Conservation (phyloP, 2,329 filamentous ascomycete species). For the Colletotrichum echinochloae region DNA sequence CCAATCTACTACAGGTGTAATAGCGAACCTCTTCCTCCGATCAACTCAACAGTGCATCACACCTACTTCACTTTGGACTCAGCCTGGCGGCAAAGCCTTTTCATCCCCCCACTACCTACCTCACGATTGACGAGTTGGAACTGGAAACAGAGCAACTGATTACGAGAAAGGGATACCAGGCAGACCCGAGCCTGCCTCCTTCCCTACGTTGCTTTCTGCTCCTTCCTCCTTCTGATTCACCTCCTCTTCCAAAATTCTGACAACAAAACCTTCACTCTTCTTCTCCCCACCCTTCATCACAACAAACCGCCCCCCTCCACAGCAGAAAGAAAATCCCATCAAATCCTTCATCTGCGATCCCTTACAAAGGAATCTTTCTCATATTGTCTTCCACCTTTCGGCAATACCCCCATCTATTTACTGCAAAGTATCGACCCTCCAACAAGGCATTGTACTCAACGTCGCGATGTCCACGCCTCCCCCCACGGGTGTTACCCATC, state of each 20-base stretch:
- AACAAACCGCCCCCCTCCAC: constrained; percentile 21
- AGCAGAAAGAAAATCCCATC: constrained; percentile 14
- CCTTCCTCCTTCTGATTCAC: constrained; percentile 10
- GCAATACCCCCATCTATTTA: constrained; percentile 32
- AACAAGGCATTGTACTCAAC: constrained; percentile 10
- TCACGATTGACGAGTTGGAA: neutral
- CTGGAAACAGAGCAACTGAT: neutral
- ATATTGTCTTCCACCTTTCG: constrained; percentile 37
- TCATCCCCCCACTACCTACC: neutral
- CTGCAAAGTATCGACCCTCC: constrained; percentile 30
- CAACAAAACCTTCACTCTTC: constrained; percentile 15
- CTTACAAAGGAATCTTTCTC: constrained; percentile 33
- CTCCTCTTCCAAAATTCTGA: neutral
- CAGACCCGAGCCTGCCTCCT: constrained; percentile 16
- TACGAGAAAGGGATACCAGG: constrained; percentile 5
- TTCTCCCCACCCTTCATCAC: constrained; percentile 21
- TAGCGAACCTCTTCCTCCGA: neutral
- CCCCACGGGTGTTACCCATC: constrained; percentile 21
- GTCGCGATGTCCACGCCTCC: constrained; percentile 37
- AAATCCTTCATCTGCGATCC: constrained; percentile 16
- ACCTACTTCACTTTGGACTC: constrained; percentile 7
- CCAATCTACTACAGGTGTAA: neutral
- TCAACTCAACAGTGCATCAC: neutral
- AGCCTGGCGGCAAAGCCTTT: neutral
- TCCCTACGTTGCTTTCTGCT: constrained; percentile 21